phyloP scores from a whole-genome alignment of 805 yeast genomes.

The Citeromyces nyonsensis region DNA sequence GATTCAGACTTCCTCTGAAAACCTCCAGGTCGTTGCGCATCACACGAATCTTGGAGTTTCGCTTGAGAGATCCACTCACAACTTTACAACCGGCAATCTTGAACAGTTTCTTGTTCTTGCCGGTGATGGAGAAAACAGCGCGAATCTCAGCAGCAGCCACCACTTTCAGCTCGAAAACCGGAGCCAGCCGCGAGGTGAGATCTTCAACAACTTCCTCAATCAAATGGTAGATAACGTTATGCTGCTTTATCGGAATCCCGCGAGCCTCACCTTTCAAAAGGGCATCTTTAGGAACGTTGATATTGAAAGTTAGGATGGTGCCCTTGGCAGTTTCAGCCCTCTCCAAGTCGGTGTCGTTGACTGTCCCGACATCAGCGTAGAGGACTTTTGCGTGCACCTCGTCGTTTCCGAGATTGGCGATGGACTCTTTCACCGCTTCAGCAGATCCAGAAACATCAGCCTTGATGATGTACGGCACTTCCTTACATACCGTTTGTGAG shows the following conservation, averaged over 20 bases:
- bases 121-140: slow-evolving; percentile 56
- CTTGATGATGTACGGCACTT: slow-evolving; percentile 54
- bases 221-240: slow-evolving; percentile 75
- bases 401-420: slow-evolving; percentile 72
- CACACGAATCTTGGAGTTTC: slow-evolving; percentile 28
- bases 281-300: slow-evolving; percentile 51
- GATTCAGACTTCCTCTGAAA: slow-evolving; percentile 30
- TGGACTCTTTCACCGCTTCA: slow-evolving; percentile 80
- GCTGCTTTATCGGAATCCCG: slow-evolving; percentile 43
- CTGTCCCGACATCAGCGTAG: slow-evolving; percentile 64
- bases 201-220: slow-evolving; percentile 69
- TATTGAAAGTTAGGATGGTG: slow-evolving; percentile 63
- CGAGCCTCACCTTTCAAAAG: slow-evolving; percentile 36
- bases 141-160: slow-evolving; percentile 54
- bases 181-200: slow-evolving; percentile 43
- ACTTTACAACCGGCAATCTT: slow-evolving; percentile 86
- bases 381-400: slow-evolving; percentile 64
- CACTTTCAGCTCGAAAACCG: slow-evolving; percentile 50
- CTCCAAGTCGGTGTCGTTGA: slow-evolving; percentile 50
- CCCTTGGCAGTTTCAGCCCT: slow-evolving; percentile 62
- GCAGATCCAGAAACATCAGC: slow-evolving; percentile 93
- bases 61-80: slow-evolving; percentile 45
- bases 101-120: slow-evolving; percentile 33
- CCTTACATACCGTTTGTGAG: slow-evolving; percentile 9
- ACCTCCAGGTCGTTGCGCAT: slow-evolving; percentile 29